Evolutionary conservation across 140 eudicot genomes (phyloP), one percentile per base, ranked within the genome.

Genomic region (Anethum foeniculum): DNA sequence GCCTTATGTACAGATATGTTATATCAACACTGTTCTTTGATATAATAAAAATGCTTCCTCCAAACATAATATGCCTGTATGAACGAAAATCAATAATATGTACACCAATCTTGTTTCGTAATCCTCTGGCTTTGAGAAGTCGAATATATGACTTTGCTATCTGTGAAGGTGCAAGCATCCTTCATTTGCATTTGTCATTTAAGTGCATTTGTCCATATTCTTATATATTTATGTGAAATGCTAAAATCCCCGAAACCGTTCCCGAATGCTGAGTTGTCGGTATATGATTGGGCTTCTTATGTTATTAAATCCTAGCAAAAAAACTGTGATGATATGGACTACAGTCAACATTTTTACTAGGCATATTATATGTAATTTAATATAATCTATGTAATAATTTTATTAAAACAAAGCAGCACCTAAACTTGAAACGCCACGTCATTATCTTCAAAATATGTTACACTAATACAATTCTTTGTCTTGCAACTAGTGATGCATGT

Each of bases 1-100:
- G 74, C 74, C n/a, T 32, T 4, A 32, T 30, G 74, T 68, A 68
- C 74, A 68, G 44, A 68, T 68, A 68, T 67, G 73, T 67, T 32
- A 67, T 13, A 30, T 67, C 10, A 67, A 27, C 41, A 67, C 43
- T 30, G 9, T 68, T 32, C n/a, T 68, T 65, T 41, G 9, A 68
- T 14, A 68, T 15, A 41, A 39, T 39, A 68, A 34, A 13, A 12
- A 14, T 28, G 74, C 43, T 68, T 32, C 41, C 41, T 65, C 73
- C 41, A 15, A 4, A 25, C 21, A 16, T 27, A 30, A 67, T 30
- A 65, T 27, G 16, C 41, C 11, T 15, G 44, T 32, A 32, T 68
- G n/a, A 32, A 68, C 43, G 0, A 68, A 10, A 32, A 68, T 68
- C 23, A 15, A 32, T 67, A 1, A 30, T 5, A 67, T 30, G 19